phyloP scores from a whole-genome alignment of 2,329 filamentous ascomycete genomes.

The Hymenoscyphus albidus region DNA sequence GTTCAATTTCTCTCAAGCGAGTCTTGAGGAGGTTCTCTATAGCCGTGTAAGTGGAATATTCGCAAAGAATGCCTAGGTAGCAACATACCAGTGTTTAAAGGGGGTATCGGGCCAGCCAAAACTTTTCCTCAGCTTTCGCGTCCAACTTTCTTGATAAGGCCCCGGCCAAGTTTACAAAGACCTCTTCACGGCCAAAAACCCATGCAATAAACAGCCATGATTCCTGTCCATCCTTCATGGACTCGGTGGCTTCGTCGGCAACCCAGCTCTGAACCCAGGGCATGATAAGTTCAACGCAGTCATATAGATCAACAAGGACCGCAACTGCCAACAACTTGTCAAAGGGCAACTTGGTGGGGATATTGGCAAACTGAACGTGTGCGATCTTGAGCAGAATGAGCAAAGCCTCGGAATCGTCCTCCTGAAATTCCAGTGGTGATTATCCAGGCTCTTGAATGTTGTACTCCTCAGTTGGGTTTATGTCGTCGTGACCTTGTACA shows the following conservation, averaged over 20 bases:
- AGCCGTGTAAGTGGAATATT: too few relatives aligned
- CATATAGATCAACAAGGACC: slow-evolving; percentile 15
- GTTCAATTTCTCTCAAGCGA: too few relatives aligned
- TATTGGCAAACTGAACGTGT: slow-evolving; percentile 12
- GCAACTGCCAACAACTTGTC: slow-evolving; percentile 10
- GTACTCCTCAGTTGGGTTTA: neutral
- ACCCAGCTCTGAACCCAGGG: slow-evolving; percentile 13
- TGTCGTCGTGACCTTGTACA: too few relatives aligned
- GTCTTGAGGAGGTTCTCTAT: too few relatives aligned
- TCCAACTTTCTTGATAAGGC: neutral
- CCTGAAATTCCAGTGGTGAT: slow-evolving; percentile 8
- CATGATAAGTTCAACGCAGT: slow-evolving; percentile 10
- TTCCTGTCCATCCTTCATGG: neutral
- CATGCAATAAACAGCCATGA: slow-evolving; percentile 1
- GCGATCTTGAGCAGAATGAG: slow-evolving; percentile 14
- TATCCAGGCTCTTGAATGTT: neutral
- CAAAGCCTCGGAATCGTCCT: slow-evolving; percentile 15
- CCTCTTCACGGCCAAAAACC: neutral
- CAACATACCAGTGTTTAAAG: neutral
- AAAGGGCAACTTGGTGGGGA: slow-evolving; percentile 9
- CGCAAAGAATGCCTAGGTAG: too few relatives aligned
- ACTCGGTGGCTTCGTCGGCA: neutral
- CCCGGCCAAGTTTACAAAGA: neutral
- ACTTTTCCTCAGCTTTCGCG: neutral
- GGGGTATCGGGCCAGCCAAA: neutral